Conservation (phyloP, 2,329 filamentous ascomycete species). For the Colletotrichum cordylinicola region DNA sequence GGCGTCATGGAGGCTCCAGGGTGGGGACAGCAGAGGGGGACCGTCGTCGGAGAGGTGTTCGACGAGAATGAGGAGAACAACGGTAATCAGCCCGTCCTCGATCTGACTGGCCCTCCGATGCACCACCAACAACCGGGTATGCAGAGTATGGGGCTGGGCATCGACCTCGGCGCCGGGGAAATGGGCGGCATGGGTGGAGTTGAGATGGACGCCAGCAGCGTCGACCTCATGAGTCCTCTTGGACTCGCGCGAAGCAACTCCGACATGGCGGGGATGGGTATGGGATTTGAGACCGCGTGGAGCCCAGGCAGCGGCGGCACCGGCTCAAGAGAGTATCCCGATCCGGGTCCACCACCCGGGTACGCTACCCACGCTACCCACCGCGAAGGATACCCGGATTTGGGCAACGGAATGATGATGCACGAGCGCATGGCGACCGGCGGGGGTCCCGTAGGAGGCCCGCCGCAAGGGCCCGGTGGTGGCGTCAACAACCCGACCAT, state of each 20-base stretch:
- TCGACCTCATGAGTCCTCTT: slow-evolving; percentile 21
- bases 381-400: neutral
- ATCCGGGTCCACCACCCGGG: neutral
- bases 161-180: neutral
- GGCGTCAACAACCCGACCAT: neutral
- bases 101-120: neutral
- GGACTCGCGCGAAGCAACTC: slow-evolving; percentile 18
- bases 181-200: slow-evolving; percentile 1
- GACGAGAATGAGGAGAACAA: slow-evolving; percentile 11
- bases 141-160: slow-evolving; percentile 2
- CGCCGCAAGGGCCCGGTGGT: neutral
- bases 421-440: slow-evolving; percentile 4
- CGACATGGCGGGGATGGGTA: slow-evolving; percentile 19
- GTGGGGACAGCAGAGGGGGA: slow-evolving; percentile 5
- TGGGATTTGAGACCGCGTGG: slow-evolving; percentile 17
- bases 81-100: neutral
- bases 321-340: slow-evolving; percentile 6
- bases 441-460: neutral
- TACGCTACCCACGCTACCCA: neutral
- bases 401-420: neutral
- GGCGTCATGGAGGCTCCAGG: neutral
- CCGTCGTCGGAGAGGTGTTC: slow-evolving; percentile 15
- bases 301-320: slow-evolving; percentile 17
- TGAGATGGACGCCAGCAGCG: slow-evolving; percentile 10
- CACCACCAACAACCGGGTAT: neutral